Percentiles rank a stretch among this genome's conserved stretches.
phyloP scores from a whole-genome alignment of 2,329 filamentous ascomycete species.

The Aspergillus transmontanensis region DNA sequence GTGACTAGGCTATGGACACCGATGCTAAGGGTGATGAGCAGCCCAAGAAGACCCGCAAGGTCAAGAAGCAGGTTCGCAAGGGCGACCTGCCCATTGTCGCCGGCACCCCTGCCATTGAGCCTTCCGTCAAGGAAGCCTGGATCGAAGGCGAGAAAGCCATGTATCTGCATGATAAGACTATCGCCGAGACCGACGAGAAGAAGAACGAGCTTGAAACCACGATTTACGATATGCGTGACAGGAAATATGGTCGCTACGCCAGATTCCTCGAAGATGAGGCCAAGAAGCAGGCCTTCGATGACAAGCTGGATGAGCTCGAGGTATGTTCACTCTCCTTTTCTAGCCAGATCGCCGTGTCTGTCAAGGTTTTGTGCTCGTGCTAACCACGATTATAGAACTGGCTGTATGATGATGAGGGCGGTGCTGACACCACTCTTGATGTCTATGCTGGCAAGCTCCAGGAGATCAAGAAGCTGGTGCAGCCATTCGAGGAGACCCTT shows the following conservation, averaged over 20 bases:
- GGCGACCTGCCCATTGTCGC: slow-evolving; percentile 87
- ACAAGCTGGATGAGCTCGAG: slow-evolving; percentile 59
- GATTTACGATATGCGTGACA: slow-evolving; percentile 95
- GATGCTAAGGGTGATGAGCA: slow-evolving; percentile 67
- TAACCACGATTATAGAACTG: slow-evolving; percentile 69
- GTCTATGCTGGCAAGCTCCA: slow-evolving; percentile 94
- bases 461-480: slow-evolving; percentile 62
- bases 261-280: slow-evolving; percentile 95
- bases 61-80: slow-evolving; percentile 99
- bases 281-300: slow-evolving; percentile 63
- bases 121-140: slow-evolving; percentile 64
- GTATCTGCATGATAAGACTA: slow-evolving; percentile 98
- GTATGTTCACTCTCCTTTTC: slow-evolving; percentile 51
- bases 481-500: slow-evolving; percentile 59
- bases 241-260: slow-evolving; percentile 88
- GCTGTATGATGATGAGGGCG: slow-evolving; percentile 81
- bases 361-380: no score
- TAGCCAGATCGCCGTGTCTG: background rate
- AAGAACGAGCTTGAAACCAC: slow-evolving; percentile 99
- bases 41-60: slow-evolving; percentile 86
- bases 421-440: slow-evolving; percentile 90
- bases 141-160: slow-evolving; percentile 84
- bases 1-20: slow-evolving; percentile 77
- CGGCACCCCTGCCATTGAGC: slow-evolving; percentile 79
- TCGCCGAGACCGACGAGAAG: slow-evolving; percentile 97